Conservation (phyloP, 441 rosid genomes). For the Hypseocharis bilobata region DNA sequence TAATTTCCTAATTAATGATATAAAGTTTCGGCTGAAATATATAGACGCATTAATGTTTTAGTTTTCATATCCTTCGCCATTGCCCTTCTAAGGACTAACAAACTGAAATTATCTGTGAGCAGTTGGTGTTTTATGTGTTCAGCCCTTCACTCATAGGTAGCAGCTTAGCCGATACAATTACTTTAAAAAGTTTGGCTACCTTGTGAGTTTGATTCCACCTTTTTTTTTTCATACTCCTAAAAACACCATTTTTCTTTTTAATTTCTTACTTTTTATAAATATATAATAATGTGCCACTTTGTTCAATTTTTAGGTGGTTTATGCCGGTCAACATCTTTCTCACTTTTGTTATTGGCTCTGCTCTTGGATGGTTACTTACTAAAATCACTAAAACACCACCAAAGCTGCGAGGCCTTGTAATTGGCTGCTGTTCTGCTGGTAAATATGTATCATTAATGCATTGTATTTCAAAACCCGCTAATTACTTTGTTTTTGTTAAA, state of each 20-base stretch:
- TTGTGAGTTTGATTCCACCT: slow-evolving; percentile 19
- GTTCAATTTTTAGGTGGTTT: slow-evolving; percentile 27
- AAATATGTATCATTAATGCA: not conserved
- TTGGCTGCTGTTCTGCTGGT: slow-evolving; percentile 30
- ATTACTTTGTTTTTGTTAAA: not conserved
- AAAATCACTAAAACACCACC: slow-evolving; percentile 22
- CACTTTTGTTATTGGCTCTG: slow-evolving; percentile 22
- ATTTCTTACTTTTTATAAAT: no score
- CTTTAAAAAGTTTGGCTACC: slow-evolving; percentile 18
- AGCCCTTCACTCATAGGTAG: slow-evolving; percentile 22
- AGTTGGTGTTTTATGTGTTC: slow-evolving; percentile 27
- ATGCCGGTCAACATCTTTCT: slow-evolving; percentile 26
- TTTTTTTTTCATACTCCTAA: no score
- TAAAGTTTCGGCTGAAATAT: not conserved
- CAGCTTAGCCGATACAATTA: slow-evolving; percentile 24
- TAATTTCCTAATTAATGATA: not conserved
- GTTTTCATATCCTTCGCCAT: no score
- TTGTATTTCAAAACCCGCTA: not conserved
- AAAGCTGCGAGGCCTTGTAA: slow-evolving; percentile 24
- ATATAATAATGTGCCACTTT: not conserved
- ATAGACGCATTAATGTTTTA: no score
- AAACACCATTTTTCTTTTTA: no score
- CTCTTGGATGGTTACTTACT: slow-evolving; percentile 21
- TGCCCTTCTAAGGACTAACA: not conserved
- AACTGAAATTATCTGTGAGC: not conserved